Evolutionary conservation across 169 alveolate genomes (phyloP).

Genomic region (Plasmodium reichenowi): DNA sequence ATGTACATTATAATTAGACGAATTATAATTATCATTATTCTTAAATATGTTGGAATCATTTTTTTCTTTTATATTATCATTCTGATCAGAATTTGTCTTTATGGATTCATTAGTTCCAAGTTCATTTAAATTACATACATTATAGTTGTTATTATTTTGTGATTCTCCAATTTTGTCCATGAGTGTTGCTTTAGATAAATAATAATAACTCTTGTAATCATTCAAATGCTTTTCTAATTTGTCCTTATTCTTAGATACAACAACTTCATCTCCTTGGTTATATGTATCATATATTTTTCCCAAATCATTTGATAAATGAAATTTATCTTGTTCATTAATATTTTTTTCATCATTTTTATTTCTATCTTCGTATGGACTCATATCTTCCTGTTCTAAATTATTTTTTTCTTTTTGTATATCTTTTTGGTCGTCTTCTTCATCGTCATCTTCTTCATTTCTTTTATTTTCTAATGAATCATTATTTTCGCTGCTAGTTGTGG

Average conservation of each 20-base stretch:
- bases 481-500: too few species aligned
- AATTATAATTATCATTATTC: too few species aligned
- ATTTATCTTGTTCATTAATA: slow-evolving; percentile 10
- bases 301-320: slow-evolving; percentile 46
- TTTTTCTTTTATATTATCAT: too few species aligned
- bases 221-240: slow-evolving; percentile 26
- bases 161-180: slow-evolving; percentile 10
- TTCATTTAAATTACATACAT: neutral
- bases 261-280: slow-evolving; percentile 46
- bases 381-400: slow-evolving; percentile 6
- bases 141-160: slow-evolving; percentile 8
- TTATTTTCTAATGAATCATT: neutral
- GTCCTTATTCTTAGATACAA: slow-evolving; percentile 29
- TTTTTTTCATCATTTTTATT: neutral
- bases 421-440: neutral
- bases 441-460: slow-evolving; percentile 7
- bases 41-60: too few species aligned
- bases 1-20: too few species aligned
- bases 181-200: slow-evolving; percentile 27
- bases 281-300: slow-evolving; percentile 52
- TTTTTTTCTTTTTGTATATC: neutral
- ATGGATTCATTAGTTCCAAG: neutral
- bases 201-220: slow-evolving; percentile 10
- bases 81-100: too few species aligned
- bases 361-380: neutral